These are phyloP conservation scores for Termitomyces sp. DNA, from an alignment of 768 basidiomycete genomes.

Conservation along the genomic window DNA sequence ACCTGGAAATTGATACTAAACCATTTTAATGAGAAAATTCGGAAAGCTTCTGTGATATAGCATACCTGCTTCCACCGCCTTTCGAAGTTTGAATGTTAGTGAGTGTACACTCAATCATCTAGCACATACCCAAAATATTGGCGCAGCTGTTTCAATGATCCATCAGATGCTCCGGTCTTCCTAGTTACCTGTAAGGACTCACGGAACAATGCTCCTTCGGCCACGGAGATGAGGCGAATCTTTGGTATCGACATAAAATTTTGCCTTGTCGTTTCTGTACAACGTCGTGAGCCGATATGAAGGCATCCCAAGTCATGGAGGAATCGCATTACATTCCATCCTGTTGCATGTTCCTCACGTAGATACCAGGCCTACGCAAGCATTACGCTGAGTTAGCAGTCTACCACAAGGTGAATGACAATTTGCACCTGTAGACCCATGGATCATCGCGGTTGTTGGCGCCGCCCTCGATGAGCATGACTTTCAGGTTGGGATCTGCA, in stretches of 20 bases:
- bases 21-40: neutral
- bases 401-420: neutral
- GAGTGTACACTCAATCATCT: neutral
- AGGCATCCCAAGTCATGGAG: neutral
- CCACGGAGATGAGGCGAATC: slow-evolving; percentile 57
- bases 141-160: slow-evolving; percentile 45
- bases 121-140: slow-evolving; percentile 49
- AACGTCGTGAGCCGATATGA: neutral
- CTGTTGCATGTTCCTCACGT: slow-evolving; percentile 67
- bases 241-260: slow-evolving; percentile 64
- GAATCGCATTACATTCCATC: slow-evolving; percentile 48
- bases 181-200: slow-evolving; percentile 18
- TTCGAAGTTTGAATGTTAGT: neutral
- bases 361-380: slow-evolving; percentile 54
- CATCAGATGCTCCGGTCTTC: neutral
- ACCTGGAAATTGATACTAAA: slow-evolving; percentile 69
- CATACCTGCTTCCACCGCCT: slow-evolving; percentile 57
- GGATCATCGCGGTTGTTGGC: slow-evolving; percentile 73
- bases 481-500: slow-evolving; percentile 69
- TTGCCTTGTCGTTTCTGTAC: slow-evolving; percentile 67
- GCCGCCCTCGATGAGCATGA: slow-evolving; percentile 74
- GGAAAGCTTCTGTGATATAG: neutral
- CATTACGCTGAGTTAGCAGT: neutral
- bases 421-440: slow-evolving; percentile 60
- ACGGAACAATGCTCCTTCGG: slow-evolving; percentile 67